Base-by-base conservation (phyloP, 495 filamentous ascomycete species). In the Aspergillus sclerotiicarbonarius region DNA sequence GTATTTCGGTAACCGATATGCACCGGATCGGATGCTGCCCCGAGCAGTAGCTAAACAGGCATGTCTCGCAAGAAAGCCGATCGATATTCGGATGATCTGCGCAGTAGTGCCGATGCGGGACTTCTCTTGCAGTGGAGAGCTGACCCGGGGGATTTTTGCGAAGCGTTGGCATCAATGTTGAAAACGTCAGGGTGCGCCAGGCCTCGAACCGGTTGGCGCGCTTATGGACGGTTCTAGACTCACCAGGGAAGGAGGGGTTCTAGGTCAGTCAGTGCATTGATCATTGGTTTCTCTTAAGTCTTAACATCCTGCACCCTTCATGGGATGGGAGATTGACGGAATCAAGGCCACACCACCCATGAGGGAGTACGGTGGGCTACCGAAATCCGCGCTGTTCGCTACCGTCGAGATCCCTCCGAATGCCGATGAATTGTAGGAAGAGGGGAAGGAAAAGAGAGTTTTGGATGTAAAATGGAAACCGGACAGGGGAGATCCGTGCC, bases 31-130 rank as follows among this genome's bases (percentile, higher is more conserved):
- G 25, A 25, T 25, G 25, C 25, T 25, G 25, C 25, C 25, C 25
- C 25, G 25, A 25, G 25, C 25, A 25, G 25, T 25, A 25, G 25
- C 25, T 5, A 25, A 25, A 25, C 2, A 25, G 25, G 25, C 25
- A 25, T 25, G 25, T 5, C 25, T 25, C 25, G 2, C 25, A 5
- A 25, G 5, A 32, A 39, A 20, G 39, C 53, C 32, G 43, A 55
- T 55, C 53, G 41, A 39, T 4, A 25, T 53, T 53, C 33, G 57
- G 51, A 55, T 60, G 57, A 55, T 60, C 57, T 45, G 37, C 51
- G 52, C 48, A 41, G 37, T 41, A 6, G 37, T n/a, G 37, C 10
- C 37, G 4, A 12, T 41, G 5, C 25, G 25, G 25, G 25, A 25
- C 2, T n/a, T n/a, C 4, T n/a, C 37, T n/a, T 13, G 37, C 12